A percentile compares a stretch with the other conserved stretches of the same genome.
These are phyloP conservation scores for Amanita phalloides DNA, from an alignment of 768 basidiomycete species.

Conservation along the genomic window DNA sequence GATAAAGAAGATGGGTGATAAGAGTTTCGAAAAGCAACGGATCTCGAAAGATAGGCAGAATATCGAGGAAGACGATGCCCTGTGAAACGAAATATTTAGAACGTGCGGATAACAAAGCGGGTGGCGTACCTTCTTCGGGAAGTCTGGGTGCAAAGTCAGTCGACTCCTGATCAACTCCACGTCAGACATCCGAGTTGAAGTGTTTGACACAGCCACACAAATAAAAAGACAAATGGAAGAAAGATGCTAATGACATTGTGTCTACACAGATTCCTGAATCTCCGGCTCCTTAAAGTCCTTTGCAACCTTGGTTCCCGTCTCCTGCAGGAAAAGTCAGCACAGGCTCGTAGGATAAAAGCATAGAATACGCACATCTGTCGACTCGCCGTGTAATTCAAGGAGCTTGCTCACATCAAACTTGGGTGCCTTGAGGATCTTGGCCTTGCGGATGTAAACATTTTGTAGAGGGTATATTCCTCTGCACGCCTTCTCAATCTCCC, in stretches of 20 bases:
- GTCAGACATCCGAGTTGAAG: conserved; percentile 48
- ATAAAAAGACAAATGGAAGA: conserved; percentile 18
- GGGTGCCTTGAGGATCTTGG: conserved; percentile 97
- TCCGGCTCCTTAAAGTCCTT: conserved; percentile 99
- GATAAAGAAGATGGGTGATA: conserved; percentile 81
- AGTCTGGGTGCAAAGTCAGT: conserved; percentile 58
- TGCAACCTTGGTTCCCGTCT: conserved; percentile 87
- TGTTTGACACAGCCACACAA: not conserved
- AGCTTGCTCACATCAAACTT: conserved; percentile 95
- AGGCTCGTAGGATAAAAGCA: not conserved
- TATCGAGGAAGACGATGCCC: conserved; percentile 91
- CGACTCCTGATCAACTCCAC: conserved; percentile 56
- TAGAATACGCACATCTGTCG: conserved; percentile 66
- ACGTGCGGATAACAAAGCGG: not conserved
- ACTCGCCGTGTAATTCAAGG: conserved; percentile 93
- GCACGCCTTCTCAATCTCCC: conserved; percentile 98
- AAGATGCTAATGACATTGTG: conserved; percentile 24
- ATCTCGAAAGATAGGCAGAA: conserved; percentile 85
- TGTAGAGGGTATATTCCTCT: conserved; percentile 97
- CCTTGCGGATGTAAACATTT: conserved; percentile 98
- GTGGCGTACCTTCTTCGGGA: conserved; percentile 77
- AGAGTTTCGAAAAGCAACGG: conserved; percentile 85
- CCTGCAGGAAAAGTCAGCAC: conserved; percentile 33
- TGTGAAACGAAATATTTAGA: conserved; percentile 15
- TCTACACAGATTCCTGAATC: conserved; percentile 84